Conservation (phyloP, 169 alveolate species). For the Ichthyophthirius multifiliis region DNA sequence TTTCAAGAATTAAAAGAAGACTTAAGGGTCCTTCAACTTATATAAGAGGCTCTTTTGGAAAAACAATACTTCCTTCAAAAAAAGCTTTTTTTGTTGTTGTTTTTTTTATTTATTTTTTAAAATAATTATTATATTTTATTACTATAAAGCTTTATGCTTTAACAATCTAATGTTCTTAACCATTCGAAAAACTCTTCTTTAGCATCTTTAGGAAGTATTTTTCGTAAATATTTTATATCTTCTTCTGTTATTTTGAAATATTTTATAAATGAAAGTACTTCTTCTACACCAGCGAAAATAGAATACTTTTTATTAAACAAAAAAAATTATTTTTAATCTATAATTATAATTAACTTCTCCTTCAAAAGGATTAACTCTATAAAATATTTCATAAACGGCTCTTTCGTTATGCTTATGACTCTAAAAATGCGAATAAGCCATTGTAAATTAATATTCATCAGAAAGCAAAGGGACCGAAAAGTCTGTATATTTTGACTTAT, state of each 20-base stretch:
- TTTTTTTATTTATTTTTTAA: too few relatives aligned
- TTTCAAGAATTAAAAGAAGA: constrained; percentile 84
- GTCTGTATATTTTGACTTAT: constrained; percentile 12
- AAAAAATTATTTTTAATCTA: neutral
- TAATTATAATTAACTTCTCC: constrained; percentile 55
- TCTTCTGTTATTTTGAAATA: constrained; percentile 75
- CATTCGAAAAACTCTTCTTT: constrained; percentile 74
- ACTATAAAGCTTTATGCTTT: constrained; percentile 31
- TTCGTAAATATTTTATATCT: constrained; percentile 68
- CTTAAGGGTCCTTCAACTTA: constrained; percentile 87
- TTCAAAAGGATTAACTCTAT: constrained; percentile 89
- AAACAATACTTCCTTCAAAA: constrained; percentile 83
- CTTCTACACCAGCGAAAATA: constrained; percentile 65
- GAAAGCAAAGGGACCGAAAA: constrained; percentile 51
- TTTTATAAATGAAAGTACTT: constrained; percentile 69
- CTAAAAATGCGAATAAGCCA: constrained; percentile 67
- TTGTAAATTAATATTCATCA: constrained; percentile 58
- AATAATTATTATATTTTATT: too few relatives aligned
- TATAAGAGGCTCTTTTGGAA: constrained; percentile 86
- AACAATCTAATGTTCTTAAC: constrained; percentile 54
- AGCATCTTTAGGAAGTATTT: constrained; percentile 46
- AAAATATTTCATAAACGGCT: constrained; percentile 85
- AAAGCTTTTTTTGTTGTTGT: too few relatives aligned
- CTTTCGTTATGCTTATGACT: constrained; percentile 71
- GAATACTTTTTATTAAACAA: neutral